Percentiles rank a stretch among this genome's conserved stretches.
These are phyloP conservation scores for Mycosphaerella sp. DNA, from an alignment of 2,329 filamentous ascomycete species.

Conservation along the genomic window DNA sequence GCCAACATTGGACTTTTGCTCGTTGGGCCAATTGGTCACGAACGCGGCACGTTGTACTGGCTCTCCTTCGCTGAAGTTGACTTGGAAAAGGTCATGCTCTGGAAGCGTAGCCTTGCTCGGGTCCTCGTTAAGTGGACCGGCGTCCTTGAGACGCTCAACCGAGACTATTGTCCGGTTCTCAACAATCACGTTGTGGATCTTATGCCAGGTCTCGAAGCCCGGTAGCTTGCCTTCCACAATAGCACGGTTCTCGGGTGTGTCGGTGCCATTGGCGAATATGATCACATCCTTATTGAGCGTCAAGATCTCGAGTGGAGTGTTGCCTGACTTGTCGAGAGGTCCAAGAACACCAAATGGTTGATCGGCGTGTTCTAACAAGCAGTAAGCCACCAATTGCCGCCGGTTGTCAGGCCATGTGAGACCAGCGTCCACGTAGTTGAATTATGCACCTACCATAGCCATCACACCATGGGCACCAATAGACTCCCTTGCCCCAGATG, in stretches of 20 bases:
- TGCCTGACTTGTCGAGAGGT: constrained; percentile 5
- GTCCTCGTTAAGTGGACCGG: constrained; percentile 2
- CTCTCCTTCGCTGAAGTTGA: constrained; percentile 8
- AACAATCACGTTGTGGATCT: constrained; percentile 11
- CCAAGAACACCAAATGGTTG: constrained; percentile 13
- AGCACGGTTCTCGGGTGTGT: constrained; percentile 10
- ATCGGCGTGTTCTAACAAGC: constrained; percentile 7
- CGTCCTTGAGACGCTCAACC: constrained; percentile 10
- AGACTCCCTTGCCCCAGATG: constrained; percentile 23
- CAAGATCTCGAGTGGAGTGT: constrained; percentile 11
- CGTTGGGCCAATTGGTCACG: constrained; percentile 10
- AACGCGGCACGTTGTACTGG: constrained; percentile 9
- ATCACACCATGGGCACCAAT: constrained; percentile 26
- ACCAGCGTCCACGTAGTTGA: no score
- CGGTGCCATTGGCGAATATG: constrained; percentile 13
- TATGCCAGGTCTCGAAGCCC: constrained; percentile 7
- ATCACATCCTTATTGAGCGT: constrained; percentile 12
- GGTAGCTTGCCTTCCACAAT: constrained; percentile 8
- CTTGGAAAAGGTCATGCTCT: constrained; percentile 12
- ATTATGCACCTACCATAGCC: constrained; percentile 10
- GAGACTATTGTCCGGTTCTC: constrained; percentile 15
- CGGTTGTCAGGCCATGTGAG: no score
- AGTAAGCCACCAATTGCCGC: no score
- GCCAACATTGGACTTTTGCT: constrained; percentile 8
- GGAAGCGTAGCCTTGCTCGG: constrained; percentile 7